Base-by-base conservation (phyloP, 768 basidiomycete species). In the Termitomyces heimii region DNA sequence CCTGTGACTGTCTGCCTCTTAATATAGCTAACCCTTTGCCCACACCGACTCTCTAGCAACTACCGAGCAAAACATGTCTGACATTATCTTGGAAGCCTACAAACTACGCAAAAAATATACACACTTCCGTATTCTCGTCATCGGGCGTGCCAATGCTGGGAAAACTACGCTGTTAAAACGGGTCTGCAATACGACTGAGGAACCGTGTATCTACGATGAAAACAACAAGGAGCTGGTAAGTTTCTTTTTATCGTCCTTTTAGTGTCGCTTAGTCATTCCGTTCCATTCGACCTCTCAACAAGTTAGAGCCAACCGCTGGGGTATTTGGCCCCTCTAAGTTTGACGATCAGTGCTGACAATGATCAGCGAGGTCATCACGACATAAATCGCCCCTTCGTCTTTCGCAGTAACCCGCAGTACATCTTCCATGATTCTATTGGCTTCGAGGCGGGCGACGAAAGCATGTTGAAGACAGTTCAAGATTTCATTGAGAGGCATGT, bases 121-220 rank as follows among this genome's bases (percentile, higher is more conserved):
- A 6, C 57, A 53, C 34, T 58, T 58, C 12, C 52, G 57, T 39
- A 51, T 58, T 16, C 57, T 58, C 26, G 52, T 58, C 9, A 58
- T 58, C 24, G 57, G 57, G 7, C 26, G 57, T 18, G 52, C 57
- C 32, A 58, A 58, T 32, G 24, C 57, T 37, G 57, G 57, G 9
- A 58, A 57, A 32, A 44, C 42, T 14, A 54, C 44, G 34, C 22
- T 54, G 6, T 16, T 54, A 22, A 45, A 50, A 9, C 32, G 49
- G 14, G 32, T 50, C 24, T 50, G 49, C 20, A 50, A 50, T 37
- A 34, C 49, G 0, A 35, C 24, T 50, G 49, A 50, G 20, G 46
- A 47, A 29, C 46, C 46, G 2, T 47, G 46, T 29, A 47, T 47
- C 29, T 47, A 47, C 20, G 29, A 47, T 12, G n/a, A 31, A 31